Percentiles rank a stretch among this genome's conserved stretches.
Conservation (phyloP, 164 flowering plant species). For the Vitis rotundifolia region DNA sequence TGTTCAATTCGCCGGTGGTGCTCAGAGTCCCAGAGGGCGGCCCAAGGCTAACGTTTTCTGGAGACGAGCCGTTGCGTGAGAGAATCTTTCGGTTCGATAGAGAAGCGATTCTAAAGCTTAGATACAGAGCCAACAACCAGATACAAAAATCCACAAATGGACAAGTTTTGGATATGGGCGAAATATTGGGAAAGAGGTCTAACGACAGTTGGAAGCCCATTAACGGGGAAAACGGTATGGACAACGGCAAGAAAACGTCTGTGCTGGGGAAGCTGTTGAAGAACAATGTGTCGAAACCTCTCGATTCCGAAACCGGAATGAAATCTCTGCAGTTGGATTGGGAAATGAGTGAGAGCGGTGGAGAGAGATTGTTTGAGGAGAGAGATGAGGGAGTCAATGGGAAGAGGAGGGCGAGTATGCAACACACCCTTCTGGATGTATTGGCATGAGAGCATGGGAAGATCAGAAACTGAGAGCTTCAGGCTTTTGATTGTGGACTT, state of each 20-base stretch:
- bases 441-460: slow-evolving; percentile 93
- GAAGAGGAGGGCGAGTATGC: slow-evolving; percentile 41
- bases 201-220: slow-evolving; percentile 42
- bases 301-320: no score
- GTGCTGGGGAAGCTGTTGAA: slow-evolving; percentile 13
- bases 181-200: slow-evolving; percentile 42
- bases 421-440: slow-evolving; percentile 89
- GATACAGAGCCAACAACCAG: slow-evolving; percentile 47
- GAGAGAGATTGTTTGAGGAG: slow-evolving; percentile 57
- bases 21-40: slow-evolving; percentile 60
- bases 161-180: slow-evolving; percentile 10
- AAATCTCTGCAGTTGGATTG: no score
- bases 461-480: slow-evolving; percentile 75
- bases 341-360: slow-evolving; percentile 62
- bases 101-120: slow-evolving; percentile 57
- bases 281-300: slow-evolving; percentile 4
- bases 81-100: slow-evolving; percentile 70
- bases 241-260: slow-evolving; percentile 31
- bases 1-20: slow-evolving; percentile 66
- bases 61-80: slow-evolving; percentile 62
- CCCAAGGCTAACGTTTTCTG: slow-evolving; percentile 61
- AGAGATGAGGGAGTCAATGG: slow-evolving; percentile 32
- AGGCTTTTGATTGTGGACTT: slow-evolving; percentile 30
- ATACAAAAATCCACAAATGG: background rate
- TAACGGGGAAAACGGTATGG: slow-evolving; percentile 17